Base-by-base conservation (phyloP, 768 basidiomycete genomes). In the Vararia minispora region DNA sequence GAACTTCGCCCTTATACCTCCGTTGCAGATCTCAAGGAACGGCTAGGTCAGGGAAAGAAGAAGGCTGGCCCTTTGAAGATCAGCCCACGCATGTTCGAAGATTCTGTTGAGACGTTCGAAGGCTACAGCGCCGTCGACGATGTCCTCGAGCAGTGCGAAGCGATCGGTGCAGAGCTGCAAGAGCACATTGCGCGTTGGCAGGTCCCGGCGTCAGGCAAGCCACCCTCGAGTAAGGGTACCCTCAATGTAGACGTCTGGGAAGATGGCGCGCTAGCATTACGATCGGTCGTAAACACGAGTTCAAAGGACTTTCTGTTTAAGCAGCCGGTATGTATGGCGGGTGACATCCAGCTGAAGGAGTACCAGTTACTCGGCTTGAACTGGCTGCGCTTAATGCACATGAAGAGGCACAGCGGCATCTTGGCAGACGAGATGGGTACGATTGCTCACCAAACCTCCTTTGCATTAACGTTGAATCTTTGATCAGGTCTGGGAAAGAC, bases 381-480 rank as follows among this genome's bases (percentile, higher is more conserved):
- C 57, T 99, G 95, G 95, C 65, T 99, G 46, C 78, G 88, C 59
- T 61, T 98, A 16, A 64, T 98, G 36, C 91, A 90, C 58, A 69
- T 67, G 41, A 77, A 74, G 51, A 71, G 72, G 42, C 69, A 85
- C 35, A 92, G 89, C 46, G 97, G 94, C 58, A 98, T 99, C 54
- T 71, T 99, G 29, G 95, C 95, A 2, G 95, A 99, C 58, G 95
- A 99, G 59, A 99, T 99, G 95, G 94, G 94, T 87, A 59, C 50
- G 74, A 69, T 33, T 22, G 18, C 28, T n/a, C n/a, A n/a, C n/a
- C n/a, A n/a, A n/a, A n/a, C n/a, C n/a, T n/a, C n/a, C n/a, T n/a
- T n/a, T n/a, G n/a, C n/a, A n/a, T n/a, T n/a, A n/a, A n/a, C n/a
- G 24, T 24, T 42, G 14, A 37, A 39, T 20, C 33, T 34, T 28